These are phyloP conservation scores for Spinellus fusiger DNA, from an alignment of 192 early-diverging fungal genomes.

Conservation along the genomic window DNA sequence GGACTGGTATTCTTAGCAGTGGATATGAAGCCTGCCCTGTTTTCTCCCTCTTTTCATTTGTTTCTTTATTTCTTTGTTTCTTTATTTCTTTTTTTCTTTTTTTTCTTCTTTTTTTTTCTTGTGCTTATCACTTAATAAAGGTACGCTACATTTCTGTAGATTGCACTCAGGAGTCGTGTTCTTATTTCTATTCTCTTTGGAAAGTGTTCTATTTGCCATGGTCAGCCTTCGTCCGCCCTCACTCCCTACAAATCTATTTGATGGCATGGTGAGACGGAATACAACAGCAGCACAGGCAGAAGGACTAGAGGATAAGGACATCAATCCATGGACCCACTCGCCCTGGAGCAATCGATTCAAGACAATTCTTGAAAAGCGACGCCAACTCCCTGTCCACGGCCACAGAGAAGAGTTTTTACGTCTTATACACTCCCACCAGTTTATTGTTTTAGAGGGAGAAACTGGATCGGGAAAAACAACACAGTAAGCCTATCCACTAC, in stretches of 20 bases:
- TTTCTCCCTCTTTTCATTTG: background rate
- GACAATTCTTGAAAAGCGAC: slow-evolving; percentile 64
- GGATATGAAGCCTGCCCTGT: no score
- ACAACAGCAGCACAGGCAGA: slow-evolving; percentile 83
- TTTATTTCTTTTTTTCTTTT: background rate
- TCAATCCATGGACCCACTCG: slow-evolving; percentile 79
- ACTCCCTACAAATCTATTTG: background rate
- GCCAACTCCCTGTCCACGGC: slow-evolving; percentile 85
- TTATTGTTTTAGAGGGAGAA: slow-evolving; percentile 91
- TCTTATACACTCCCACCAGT: slow-evolving; percentile 78
- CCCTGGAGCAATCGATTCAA: slow-evolving; percentile 77
- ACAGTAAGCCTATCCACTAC: slow-evolving; percentile 53
- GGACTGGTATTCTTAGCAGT: no score
- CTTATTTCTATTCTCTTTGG: no score
- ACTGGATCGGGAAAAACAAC: slow-evolving; percentile 99
- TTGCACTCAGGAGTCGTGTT: no score
- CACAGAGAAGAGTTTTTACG: slow-evolving; percentile 78
- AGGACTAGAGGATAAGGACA: slow-evolving; percentile 56
- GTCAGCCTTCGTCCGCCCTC: no score
- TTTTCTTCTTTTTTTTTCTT: background rate
- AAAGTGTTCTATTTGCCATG: no score
- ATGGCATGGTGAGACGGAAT: slow-evolving; percentile 27
- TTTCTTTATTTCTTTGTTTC: background rate
- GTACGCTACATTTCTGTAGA: no score
- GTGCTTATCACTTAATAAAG: no score